Conservation (phyloP, 768 basidiomycete species). For the Agrocybe praecox region DNA sequence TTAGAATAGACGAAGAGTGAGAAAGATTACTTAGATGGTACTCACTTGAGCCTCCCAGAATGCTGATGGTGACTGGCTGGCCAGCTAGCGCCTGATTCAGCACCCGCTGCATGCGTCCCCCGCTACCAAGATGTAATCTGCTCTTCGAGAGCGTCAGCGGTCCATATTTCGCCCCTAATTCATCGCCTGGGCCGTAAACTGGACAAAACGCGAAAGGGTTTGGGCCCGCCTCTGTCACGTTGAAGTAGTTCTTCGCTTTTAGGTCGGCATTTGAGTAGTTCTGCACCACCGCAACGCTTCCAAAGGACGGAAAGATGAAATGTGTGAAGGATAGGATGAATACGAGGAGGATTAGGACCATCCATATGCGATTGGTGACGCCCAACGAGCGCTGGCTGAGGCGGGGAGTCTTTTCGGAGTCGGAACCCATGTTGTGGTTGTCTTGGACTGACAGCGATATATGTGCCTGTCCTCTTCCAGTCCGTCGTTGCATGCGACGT, state of each 20-base stretch:
- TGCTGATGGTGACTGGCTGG: slow-evolving; percentile 85
- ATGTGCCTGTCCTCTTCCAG: slow-evolving; percentile 51
- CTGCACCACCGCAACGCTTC: slow-evolving; percentile 20
- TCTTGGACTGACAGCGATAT: slow-evolving; percentile 48
- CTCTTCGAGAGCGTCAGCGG: slow-evolving; percentile 72
- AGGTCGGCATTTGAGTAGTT: slow-evolving; percentile 50
- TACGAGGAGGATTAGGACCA: slow-evolving; percentile 56
- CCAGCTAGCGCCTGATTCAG: slow-evolving; percentile 84
- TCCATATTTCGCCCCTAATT: slow-evolving; percentile 79
- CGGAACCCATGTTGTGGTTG: slow-evolving; percentile 41
- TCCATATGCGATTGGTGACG: slow-evolving; percentile 72
- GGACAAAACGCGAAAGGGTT: slow-evolving; percentile 95
- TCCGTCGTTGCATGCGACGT: slow-evolving; percentile 62
- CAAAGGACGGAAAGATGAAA: slow-evolving; percentile 47
- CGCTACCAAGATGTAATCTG: slow-evolving; percentile 77
- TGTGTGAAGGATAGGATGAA: slow-evolving; percentile 59
- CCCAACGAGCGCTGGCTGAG: slow-evolving; percentile 60
- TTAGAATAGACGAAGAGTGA: slow-evolving; percentile 1
- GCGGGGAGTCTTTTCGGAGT: slow-evolving; percentile 54
- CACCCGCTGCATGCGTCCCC: slow-evolving; percentile 80
- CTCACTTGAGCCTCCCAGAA: slow-evolving; percentile 86
- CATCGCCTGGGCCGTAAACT: slow-evolving; percentile 80
- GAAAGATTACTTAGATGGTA: slow-evolving; percentile 11
- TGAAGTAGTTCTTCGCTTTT: slow-evolving; percentile 83
- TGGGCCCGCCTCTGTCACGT: slow-evolving; percentile 52